phyloP scores from a whole-genome alignment of 1,284 basidiomycete species.

The Microbotryum lychnidis-dioicae region DNA sequence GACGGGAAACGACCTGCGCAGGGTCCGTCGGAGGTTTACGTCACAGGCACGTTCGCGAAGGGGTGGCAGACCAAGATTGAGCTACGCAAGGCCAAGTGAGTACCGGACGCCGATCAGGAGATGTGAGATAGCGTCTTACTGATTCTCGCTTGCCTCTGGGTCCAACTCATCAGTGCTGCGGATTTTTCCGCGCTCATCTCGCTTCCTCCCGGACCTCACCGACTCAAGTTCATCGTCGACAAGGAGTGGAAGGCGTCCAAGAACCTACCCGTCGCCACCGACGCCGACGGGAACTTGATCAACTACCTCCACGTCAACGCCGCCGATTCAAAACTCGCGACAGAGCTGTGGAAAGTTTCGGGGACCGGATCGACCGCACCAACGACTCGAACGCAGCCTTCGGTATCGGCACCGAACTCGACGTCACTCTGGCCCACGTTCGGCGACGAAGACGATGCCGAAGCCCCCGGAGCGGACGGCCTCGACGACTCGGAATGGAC shows the following conservation, averaged over 20 bases:
- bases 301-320: conserved; percentile 70
- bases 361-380: not conserved
- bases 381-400: not conserved
- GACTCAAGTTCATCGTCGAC: conserved; percentile 93
- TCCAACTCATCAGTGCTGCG: conserved; percentile 29
- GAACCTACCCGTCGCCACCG: conserved; percentile 81
- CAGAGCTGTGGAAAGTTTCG: conserved; percentile 1
- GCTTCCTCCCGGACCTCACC: conserved; percentile 84
- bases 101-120: not conserved
- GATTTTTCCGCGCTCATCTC: conserved; percentile 45
- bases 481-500: conserved; percentile 37
- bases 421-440: not conserved
- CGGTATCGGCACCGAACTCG: not conserved
- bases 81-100: conserved; percentile 43
- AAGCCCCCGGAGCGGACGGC: conserved; percentile 1
- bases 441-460: conserved; percentile 7
- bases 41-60: conserved; percentile 53
- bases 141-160: not conserved
- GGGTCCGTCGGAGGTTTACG: conserved; percentile 44
- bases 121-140: no score
- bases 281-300: conserved; percentile 88
- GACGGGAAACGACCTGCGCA: conserved; percentile 42
- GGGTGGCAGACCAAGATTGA: conserved; percentile 51
- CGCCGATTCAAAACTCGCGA: conserved; percentile 9
- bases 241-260: conserved; percentile 67